These are phyloP conservation scores for Fraxinus sp. DNA, from an alignment of 305 asterid genomes.

Conservation along the genomic window DNA sequence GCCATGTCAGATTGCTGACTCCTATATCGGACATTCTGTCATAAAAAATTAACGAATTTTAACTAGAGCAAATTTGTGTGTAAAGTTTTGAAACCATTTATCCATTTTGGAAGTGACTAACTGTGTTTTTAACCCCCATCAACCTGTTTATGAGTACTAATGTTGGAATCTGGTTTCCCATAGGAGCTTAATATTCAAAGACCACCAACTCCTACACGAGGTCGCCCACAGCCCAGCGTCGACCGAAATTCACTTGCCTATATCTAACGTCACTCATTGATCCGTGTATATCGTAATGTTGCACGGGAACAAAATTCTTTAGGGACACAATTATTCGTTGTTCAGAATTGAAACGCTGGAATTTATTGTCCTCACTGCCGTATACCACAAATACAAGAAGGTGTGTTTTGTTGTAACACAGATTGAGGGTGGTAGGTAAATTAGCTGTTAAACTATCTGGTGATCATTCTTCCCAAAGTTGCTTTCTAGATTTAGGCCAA, in stretches of 20 bases:
- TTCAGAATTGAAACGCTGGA: neutral
- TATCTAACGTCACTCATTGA: slow-evolving; percentile 35
- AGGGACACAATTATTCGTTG: neutral
- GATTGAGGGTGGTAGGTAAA: slow-evolving; percentile 21
- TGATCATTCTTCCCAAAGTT: neutral
- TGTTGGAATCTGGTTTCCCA: slow-evolving; percentile 13
- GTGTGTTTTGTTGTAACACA: slow-evolving; percentile 24
- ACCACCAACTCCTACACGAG: slow-evolving; percentile 98
- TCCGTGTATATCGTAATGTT: slow-evolving; percentile 8
- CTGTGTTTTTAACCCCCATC: neutral
- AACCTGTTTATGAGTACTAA: neutral
- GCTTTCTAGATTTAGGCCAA: slow-evolving; percentile 14
- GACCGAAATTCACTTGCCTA: slow-evolving; percentile 92
- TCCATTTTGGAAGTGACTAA: neutral
- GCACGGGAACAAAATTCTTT: neutral
- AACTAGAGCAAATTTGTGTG: neutral
- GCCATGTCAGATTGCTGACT: neutral
- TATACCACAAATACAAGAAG: slow-evolving; percentile 11
- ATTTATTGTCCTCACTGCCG: slow-evolving; percentile 18
- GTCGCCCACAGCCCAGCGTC: slow-evolving; percentile 97
- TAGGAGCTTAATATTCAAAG: slow-evolving; percentile 98
- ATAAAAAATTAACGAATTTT: neutral
- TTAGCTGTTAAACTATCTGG: slow-evolving; percentile 1
- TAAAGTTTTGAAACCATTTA: neutral
- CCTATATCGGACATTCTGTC: neutral